Conservation (phyloP, 2,329 filamentous ascomycete genomes). For the Stachybotrys elegans region DNA sequence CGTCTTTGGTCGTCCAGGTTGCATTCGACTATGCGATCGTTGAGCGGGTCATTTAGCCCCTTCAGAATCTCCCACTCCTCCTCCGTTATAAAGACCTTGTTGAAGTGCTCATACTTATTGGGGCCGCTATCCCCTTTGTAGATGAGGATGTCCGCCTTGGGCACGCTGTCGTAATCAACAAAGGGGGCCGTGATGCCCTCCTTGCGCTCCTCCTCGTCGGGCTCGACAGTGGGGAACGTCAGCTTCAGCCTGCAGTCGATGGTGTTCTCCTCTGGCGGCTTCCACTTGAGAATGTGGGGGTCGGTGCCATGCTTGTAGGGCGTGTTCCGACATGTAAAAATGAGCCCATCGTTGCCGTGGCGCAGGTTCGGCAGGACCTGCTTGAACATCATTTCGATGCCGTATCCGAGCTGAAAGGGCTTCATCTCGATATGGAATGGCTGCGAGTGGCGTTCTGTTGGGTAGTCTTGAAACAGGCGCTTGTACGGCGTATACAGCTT, state of each 20-base stretch:
- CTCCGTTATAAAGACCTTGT: constrained; percentile 62
- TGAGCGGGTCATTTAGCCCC: constrained; percentile 64
- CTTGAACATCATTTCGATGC: constrained; percentile 86
- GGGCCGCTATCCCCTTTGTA: constrained; percentile 54
- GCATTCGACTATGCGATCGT: constrained; percentile 87
- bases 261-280: constrained; percentile 90
- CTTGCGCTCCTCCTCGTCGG: constrained; percentile 61
- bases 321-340: constrained; percentile 91
- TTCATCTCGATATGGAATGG: constrained; percentile 85
- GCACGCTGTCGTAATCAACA: constrained; percentile 75
- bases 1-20: constrained; percentile 67
- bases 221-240: constrained; percentile 67
- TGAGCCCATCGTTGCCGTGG: constrained; percentile 93
- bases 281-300: constrained; percentile 94
- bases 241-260: constrained; percentile 84
- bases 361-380: constrained; percentile 76
- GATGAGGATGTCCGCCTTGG: constrained; percentile 67
- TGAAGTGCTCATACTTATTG: constrained; percentile 59
- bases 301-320: constrained; percentile 89
- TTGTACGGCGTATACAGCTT: constrained; percentile 69
- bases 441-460: constrained; percentile 63
- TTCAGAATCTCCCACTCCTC: constrained; percentile 84
- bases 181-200: constrained; percentile 60
- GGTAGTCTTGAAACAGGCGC: constrained; percentile 57
- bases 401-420: constrained; percentile 83